These are phyloP conservation scores for Xylaria hypoxylon DNA, from an alignment of 2,329 filamentous ascomycete genomes.

Conservation along the genomic window DNA sequence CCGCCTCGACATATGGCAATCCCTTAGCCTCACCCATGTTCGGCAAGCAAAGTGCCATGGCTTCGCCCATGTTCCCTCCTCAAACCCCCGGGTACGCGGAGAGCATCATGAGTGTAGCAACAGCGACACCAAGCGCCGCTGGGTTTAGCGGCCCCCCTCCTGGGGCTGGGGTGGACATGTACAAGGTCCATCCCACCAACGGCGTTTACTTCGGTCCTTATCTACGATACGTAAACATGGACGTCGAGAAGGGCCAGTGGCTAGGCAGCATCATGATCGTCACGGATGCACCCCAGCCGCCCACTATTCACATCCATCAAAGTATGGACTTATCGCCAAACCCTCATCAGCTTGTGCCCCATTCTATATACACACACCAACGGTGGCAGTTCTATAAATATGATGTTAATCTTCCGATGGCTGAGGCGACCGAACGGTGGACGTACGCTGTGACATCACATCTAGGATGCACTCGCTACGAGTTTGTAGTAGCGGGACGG, in stretches of 20 bases:
- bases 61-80: slow-evolving; percentile 85
- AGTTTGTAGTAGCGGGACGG: slow-evolving; percentile 92
- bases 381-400: slow-evolving; percentile 97
- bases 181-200: slow-evolving; percentile 92
- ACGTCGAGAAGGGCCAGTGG: slow-evolving; percentile 90
- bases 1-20: slow-evolving; percentile 80
- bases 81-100: slow-evolving; percentile 87
- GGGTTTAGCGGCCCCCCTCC: slow-evolving; percentile 92
- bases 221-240: slow-evolving; percentile 96
- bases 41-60: slow-evolving; percentile 74
- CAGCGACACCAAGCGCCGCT: slow-evolving; percentile 79
- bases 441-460: slow-evolving; percentile 98
- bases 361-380: slow-evolving; percentile 88
- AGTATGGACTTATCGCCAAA: slow-evolving; percentile 93
- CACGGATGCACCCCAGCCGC: slow-evolving; percentile 89
- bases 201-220: slow-evolving; percentile 99
- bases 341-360: slow-evolving; percentile 84
- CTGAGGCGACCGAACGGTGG: slow-evolving; percentile 87
- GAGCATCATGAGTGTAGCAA: slow-evolving; percentile 82
- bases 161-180: slow-evolving; percentile 89
- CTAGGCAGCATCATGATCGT: slow-evolving; percentile 93
- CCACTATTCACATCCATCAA: slow-evolving; percentile 94
- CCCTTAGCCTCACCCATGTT: slow-evolving; percentile 77
- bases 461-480: slow-evolving; percentile 95
- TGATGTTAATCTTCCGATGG: slow-evolving; percentile 90